Conservation (phyloP, 2,329 filamentous ascomycete genomes). For the Raffaelea deltoideospora region DNA sequence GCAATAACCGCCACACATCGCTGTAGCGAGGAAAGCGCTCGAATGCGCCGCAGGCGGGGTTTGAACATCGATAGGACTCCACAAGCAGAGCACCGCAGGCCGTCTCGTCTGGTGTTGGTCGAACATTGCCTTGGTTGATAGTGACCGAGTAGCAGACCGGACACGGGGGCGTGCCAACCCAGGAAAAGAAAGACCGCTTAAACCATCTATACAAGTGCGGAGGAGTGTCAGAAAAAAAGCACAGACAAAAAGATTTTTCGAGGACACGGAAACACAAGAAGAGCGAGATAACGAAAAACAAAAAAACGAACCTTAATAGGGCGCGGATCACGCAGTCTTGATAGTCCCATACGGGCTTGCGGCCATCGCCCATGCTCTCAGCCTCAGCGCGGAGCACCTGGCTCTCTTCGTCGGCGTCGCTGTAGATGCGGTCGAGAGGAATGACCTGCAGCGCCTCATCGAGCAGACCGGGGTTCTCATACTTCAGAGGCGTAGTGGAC, state of each 20-base stretch:
- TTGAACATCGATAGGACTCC: constrained; percentile 80
- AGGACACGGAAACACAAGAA: not conserved
- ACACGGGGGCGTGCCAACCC: constrained; percentile 91
- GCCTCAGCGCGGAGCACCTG: constrained; percentile 80
- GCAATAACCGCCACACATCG: constrained; percentile 82
- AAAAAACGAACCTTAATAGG: constrained; percentile 52
- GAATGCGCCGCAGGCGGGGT: constrained; percentile 55
- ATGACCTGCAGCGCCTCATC: constrained; percentile 83
- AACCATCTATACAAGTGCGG: constrained; percentile 72
- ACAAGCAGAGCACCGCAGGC: constrained; percentile 77
- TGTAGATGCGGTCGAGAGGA: constrained; percentile 80
- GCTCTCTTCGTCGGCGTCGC: constrained; percentile 84
- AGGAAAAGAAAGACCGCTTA: constrained; percentile 85
- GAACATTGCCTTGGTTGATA: constrained; percentile 66
- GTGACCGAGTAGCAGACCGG: constrained; percentile 70
- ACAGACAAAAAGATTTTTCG: constrained; percentile 3
- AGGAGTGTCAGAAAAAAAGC: too few species aligned
- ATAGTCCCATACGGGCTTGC: constrained; percentile 84
- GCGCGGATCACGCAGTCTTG: constrained; percentile 92
- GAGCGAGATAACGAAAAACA: not conserved
- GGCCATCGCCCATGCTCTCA: constrained; percentile 66
- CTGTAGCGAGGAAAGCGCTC: constrained; percentile 86
- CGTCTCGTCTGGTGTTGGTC: constrained; percentile 75
- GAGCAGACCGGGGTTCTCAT: constrained; percentile 87
- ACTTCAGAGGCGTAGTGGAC: constrained; percentile 79